phyloP scores from a whole-genome alignment of 2,329 filamentous ascomycete species.

The Purpureocillium takamizusanense region DNA sequence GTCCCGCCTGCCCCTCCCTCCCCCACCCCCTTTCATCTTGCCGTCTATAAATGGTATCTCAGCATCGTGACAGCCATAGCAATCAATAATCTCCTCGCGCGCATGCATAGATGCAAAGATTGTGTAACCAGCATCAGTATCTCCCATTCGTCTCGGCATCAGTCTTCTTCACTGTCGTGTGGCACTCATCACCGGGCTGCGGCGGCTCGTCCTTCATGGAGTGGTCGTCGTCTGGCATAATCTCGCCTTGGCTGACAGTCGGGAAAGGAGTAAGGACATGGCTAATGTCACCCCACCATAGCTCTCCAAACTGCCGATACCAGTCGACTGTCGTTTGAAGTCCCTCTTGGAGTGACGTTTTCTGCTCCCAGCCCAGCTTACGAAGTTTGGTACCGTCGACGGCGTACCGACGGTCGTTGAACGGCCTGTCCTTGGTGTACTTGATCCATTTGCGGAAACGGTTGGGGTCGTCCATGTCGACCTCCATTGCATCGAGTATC shows the following conservation, averaged over 20 bases:
- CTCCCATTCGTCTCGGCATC: background rate
- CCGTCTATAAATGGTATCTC: no score
- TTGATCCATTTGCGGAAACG: constrained; percentile 58
- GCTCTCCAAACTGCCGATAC: constrained; percentile 57
- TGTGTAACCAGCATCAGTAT: no score
- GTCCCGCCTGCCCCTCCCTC: no score
- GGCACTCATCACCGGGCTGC: constrained; percentile 11
- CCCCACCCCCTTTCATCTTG: no score
- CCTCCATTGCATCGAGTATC: constrained; percentile 54
- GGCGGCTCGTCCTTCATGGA: constrained; percentile 23
- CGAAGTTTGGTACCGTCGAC: constrained; percentile 62
- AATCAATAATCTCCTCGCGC: no score
- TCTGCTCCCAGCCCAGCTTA: constrained; percentile 60
- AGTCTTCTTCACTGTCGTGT: background rate
- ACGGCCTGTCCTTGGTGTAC: constrained; percentile 69
- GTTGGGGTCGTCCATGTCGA: constrained; percentile 38
- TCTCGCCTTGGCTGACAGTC: constrained; percentile 44
- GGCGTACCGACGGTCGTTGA: constrained; percentile 67
- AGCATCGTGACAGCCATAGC: no score
- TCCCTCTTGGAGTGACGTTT: constrained; percentile 55
- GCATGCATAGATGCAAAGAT: no score
- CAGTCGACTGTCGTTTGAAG: constrained; percentile 57
- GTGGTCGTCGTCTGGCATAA: constrained; percentile 39
- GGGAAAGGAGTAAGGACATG: constrained; percentile 62
- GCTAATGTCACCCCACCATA: constrained; percentile 65